A percentile compares a stretch with the other conserved stretches of the same genome.
phyloP scores from a whole-genome alignment of 805 yeast species.

The Ogataea parapolymorpha region DNA sequence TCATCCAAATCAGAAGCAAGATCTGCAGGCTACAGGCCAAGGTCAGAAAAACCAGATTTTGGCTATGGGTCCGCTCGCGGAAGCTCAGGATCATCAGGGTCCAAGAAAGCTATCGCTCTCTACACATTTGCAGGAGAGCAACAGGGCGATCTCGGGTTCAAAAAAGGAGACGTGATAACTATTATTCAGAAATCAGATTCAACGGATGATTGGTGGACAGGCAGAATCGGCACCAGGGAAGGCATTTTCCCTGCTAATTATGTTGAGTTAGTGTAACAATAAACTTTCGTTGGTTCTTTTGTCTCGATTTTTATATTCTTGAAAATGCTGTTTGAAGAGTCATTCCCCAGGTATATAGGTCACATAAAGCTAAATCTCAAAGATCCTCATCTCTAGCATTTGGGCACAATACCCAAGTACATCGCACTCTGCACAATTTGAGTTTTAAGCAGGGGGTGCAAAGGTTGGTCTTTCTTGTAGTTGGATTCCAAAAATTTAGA shows the following conservation, averaged over 20 bases:
- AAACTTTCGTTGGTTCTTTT: neutral
- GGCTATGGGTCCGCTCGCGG: constrained; percentile 37
- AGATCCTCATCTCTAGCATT: neutral
- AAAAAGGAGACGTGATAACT: constrained; percentile 90
- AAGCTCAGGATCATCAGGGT: constrained; percentile 35
- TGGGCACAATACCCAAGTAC: constrained; percentile 19
- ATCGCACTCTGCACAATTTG: constrained; percentile 22
- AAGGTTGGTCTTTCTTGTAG: neutral
- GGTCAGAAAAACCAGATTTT: constrained; percentile 32
- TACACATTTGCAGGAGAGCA: constrained; percentile 90
- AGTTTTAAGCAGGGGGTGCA: constrained; percentile 16
- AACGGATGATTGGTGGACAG: constrained; percentile 99
- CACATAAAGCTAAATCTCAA: too few species aligned
- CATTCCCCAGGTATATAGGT: too few species aligned
- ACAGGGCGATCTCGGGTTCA: constrained; percentile 87
- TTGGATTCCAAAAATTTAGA: constrained; percentile 23
- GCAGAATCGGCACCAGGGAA: constrained; percentile 73
- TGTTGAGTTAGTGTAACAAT: constrained; percentile 66
- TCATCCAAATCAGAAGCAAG: constrained; percentile 20
- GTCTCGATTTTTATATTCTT: neutral
- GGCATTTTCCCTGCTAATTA: constrained; percentile 98
- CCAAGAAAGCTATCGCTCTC: constrained; percentile 77
- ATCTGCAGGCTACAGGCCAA: constrained; percentile 32
- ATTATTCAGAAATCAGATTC: constrained; percentile 84
- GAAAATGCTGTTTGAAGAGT: too few species aligned